Percentiles rank a stretch among this genome's conserved stretches.
These are phyloP conservation scores for Dendrobium huoshanense DNA, from an alignment of 106 monocot species.

Conservation along the genomic window DNA sequence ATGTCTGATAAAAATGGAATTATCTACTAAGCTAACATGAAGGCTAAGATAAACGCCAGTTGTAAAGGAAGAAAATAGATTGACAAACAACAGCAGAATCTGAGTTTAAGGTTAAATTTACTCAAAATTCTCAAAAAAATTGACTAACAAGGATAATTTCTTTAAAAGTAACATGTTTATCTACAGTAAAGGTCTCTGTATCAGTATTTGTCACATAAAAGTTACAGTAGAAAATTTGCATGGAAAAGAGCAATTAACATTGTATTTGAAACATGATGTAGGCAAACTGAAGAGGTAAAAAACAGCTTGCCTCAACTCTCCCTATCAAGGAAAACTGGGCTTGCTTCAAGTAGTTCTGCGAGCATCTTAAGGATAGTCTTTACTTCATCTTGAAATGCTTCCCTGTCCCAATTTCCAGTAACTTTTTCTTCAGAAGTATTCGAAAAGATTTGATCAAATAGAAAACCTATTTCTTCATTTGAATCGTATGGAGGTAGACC, in stretches of 20 bases:
- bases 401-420: constrained; percentile 12
- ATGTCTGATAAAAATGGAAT: no score
- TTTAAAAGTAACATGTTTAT: neutral
- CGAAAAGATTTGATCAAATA: constrained; percentile 40
- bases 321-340: constrained; percentile 30
- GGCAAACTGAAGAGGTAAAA: neutral
- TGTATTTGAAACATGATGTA: neutral
- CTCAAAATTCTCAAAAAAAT: no score
- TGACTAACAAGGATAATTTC: neutral
- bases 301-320: constrained; percentile 22
- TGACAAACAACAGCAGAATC: neutral
- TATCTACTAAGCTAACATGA: no score
- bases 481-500: constrained; percentile 37
- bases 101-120: no score
- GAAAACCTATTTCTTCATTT: constrained; percentile 26
- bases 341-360: constrained; percentile 34
- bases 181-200: neutral
- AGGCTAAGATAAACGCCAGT: neutral
- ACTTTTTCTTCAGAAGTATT: constrained; percentile 11
- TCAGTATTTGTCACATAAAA: neutral
- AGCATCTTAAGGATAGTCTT: constrained; percentile 30
- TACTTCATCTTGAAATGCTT: constrained; percentile 22
- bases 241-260: neutral
- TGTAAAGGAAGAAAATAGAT: neutral
- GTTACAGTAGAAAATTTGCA: neutral